These are phyloP conservation scores for Lyophyllum decastes DNA, from an alignment of 768 basidiomycete genomes.

Conservation along the genomic window DNA sequence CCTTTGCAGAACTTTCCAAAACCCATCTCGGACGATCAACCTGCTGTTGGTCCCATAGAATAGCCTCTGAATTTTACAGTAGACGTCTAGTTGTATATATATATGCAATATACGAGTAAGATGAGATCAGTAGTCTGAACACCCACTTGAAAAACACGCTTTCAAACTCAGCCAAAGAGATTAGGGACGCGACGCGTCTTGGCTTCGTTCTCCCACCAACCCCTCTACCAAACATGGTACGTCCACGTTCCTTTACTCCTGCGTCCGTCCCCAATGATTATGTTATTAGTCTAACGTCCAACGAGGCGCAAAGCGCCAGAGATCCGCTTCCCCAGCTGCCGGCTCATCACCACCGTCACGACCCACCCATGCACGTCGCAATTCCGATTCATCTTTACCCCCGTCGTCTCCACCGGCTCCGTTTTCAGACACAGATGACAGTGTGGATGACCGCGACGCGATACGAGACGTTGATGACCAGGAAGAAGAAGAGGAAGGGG, in stretches of 20 bases:
- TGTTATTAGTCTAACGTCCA: constrained; percentile 27
- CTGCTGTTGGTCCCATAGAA: constrained; percentile 3
- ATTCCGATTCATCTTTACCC: constrained; percentile 76
- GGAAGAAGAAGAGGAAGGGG: constrained; percentile 83
- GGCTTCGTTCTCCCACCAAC: constrained; percentile 12
- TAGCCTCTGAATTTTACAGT: constrained; percentile 2
- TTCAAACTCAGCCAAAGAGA: constrained; percentile 42
- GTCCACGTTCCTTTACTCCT: constrained; percentile 12
- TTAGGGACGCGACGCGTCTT: constrained; percentile 46
- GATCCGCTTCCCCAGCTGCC: constrained; percentile 53
- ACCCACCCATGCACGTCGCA: constrained; percentile 48
- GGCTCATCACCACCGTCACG: constrained; percentile 50
- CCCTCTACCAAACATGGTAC: constrained; percentile 36
- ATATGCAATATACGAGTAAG: no score
- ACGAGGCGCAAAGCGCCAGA: constrained; percentile 61
- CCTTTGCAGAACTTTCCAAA: constrained; percentile 51
- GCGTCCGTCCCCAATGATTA: background rate
- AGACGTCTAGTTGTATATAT: background rate
- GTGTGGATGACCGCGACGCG: constrained; percentile 68
- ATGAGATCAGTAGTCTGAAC: no score
- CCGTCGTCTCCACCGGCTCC: constrained; percentile 83
- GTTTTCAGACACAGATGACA: constrained; percentile 88
- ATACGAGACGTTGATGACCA: constrained; percentile 66
- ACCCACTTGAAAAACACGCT: constrained; percentile 25
- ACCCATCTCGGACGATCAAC: constrained; percentile 26